A percentile compares a stretch with the other conserved stretches of the same genome.
Conservation (phyloP, 2,329 filamentous ascomycete species). For the Mollisia scopiformis region DNA sequence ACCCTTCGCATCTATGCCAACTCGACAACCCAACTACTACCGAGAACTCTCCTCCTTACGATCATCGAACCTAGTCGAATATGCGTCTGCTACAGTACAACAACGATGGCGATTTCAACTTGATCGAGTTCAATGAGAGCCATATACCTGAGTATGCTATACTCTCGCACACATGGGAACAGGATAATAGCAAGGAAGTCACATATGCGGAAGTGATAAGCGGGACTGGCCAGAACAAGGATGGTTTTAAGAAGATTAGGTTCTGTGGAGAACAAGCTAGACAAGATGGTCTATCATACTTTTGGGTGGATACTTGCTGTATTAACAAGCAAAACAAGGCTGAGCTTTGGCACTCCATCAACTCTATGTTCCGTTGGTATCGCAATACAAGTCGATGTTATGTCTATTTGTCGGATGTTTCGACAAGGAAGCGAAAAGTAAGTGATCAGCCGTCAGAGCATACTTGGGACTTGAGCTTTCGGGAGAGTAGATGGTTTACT, state of each 20-base stretch:
- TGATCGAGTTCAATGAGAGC: constrained; percentile 17
- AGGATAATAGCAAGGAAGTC: constrained; percentile 12
- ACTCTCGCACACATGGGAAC: constrained; percentile 30
- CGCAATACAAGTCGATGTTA: too few species aligned
- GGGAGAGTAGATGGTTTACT: constrained; percentile 5
- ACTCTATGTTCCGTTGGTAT: constrained; percentile 20
- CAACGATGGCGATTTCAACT: constrained; percentile 15
- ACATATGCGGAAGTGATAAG: constrained; percentile 18
- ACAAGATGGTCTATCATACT: constrained; percentile 9
- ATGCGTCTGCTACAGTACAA: constrained; percentile 3
- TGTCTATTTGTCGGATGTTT: too few species aligned
- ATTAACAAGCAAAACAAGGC: constrained; percentile 16
- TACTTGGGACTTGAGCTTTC: constrained; percentile 14
- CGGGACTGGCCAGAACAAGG: constrained; percentile 7
- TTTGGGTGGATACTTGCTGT: constrained; percentile 18
- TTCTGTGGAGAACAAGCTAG: constrained; percentile 4
- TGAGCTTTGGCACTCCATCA: constrained; percentile 3
- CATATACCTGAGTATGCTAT: constrained; percentile 27
- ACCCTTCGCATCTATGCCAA: constrained; percentile 16
- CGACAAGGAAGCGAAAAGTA: constrained; percentile 3
- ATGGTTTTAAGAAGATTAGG: constrained; percentile 19
- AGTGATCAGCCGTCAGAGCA: constrained; percentile 5
- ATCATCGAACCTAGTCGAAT: constrained; percentile 12
- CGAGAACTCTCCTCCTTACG: constrained; percentile 10
- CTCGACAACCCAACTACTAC: constrained; percentile 9